Base-by-base conservation (phyloP, 768 basidiomycete species). In the Termitomyces sp. region DNA sequence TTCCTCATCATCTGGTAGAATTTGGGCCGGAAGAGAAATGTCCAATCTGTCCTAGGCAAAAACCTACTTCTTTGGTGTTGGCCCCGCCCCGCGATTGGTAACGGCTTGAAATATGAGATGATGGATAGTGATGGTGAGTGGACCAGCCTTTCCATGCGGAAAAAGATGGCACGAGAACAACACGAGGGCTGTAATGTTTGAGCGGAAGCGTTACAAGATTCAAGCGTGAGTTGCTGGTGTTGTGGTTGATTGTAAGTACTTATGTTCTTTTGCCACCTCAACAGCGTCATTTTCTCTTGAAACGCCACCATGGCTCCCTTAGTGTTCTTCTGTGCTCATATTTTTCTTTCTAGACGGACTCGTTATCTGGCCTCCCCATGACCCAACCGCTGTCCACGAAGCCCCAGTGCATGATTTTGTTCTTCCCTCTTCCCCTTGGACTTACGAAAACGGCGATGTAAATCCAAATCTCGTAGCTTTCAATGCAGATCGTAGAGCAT, bases 41-140 rank as follows among this genome's bases (percentile, higher is more conserved):
- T 95, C 21, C 76, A 82, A 58, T 82, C 90, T 10, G 77, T 96
- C 10, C 77, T 99, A 0, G 97, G 97, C 0, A 67, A 64, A 23
- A 90, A 84, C 53, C 83, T 87, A 1, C 71, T 88, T 34, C 56
- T 89, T 5, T 98, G 96, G 95, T 90, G 91, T 62, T 92, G 85
- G 72, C 96, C 96, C 3, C 81, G 78, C 4, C 70, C 70, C 21
- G 72, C 81, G 2, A 77, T 76, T 2, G 94, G 91, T 0, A 82
- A 80, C 41, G 96, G 96, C 1, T 71, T 96, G 27, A 85, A 78
- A 54, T 99, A 83, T 68, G 82, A 88, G 54, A 73, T 97, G 35
- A 81, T 84, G 6, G 74, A 79, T 35, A 82, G 77, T 56, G 80
- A 84, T 66, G 88, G 91, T 92, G 78, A 90, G 90, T 89, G 78